These are phyloP conservation scores for Paracamarosporium sp. DNA, from an alignment of 2,329 filamentous ascomycete species.

Conservation along the genomic window DNA sequence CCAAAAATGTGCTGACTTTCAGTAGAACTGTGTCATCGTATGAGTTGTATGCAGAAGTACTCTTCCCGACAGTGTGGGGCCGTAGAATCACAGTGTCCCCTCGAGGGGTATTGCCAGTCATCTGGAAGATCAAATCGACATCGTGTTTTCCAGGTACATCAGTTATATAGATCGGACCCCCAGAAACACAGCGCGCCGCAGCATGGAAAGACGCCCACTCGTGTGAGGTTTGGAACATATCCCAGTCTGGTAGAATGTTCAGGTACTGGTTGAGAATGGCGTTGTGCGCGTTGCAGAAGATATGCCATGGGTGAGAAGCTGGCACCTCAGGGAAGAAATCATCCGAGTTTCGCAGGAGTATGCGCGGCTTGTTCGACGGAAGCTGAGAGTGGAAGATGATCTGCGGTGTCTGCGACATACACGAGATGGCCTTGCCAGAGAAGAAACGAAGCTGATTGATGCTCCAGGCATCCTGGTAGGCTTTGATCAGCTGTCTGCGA, in stretches of 20 bases:
- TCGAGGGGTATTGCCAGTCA: slow-evolving; percentile 75
- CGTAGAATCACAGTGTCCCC: slow-evolving; percentile 82
- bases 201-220: slow-evolving; percentile 84
- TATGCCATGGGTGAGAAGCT: slow-evolving; percentile 88
- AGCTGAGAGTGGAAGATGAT: slow-evolving; percentile 86
- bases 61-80: slow-evolving; percentile 76
- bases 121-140: slow-evolving; percentile 75
- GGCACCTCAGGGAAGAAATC: slow-evolving; percentile 89
- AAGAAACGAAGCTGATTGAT: slow-evolving; percentile 81
- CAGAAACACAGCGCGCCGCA: slow-evolving; percentile 85
- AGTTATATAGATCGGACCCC: slow-evolving; percentile 93
- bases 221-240: slow-evolving; percentile 75
- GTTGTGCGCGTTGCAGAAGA: slow-evolving; percentile 94
- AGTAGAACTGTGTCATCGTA: slow-evolving; percentile 78
- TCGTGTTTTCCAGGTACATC: slow-evolving; percentile 86
- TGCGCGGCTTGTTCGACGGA: slow-evolving; percentile 73
- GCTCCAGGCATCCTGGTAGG: slow-evolving; percentile 88
- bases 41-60: slow-evolving; percentile 74
- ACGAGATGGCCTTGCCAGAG: slow-evolving; percentile 79
- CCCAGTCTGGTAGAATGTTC: slow-evolving; percentile 86
- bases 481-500: slow-evolving; percentile 73
- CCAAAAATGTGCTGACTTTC: slow-evolving; percentile 81
- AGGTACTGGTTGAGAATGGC: slow-evolving; percentile 81
- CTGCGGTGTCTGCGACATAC: slow-evolving; percentile 92
- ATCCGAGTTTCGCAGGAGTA: slow-evolving; percentile 84